Evolutionary conservation across 148 eudicot species (phyloP), one percentile per base, ranked within the genome.

Genomic region (Simmondsia chinensis): DNA sequence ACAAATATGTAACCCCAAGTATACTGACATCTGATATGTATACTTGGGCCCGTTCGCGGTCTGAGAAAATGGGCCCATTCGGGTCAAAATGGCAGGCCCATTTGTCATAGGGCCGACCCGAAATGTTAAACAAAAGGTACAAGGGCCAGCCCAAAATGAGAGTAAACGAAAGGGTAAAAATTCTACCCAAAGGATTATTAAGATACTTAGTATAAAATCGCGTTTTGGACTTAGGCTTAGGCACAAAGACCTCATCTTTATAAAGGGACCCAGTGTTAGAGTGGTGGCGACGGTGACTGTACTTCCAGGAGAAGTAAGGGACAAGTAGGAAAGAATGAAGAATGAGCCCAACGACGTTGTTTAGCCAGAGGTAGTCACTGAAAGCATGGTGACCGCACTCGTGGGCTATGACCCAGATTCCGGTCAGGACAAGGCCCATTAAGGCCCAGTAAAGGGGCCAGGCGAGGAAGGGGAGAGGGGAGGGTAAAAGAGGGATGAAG

Each of bases 321-420:
- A 79, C 82, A 4, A 79, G 9, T 21, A 75, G 79, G 36, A 46
- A 46, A 0, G 82, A 72, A 53, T 80, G 87, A 6, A 80, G 76
- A 59, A 66, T n/a, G 10, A 80, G 61, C 45, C 82, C 87, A 25
- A 80, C 76, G 0, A 43, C 43, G 61, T 80, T 79, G 25, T 79
- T 81, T 0, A 79, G 52, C 75, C 61, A 68, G 23, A 65, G 77
- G 65, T 74, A 65, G 32, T 79, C 70, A 14, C 86, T 79, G 25
- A 79, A 71, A 0, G 86, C 81, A 6, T 74, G 81, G 50, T 79
- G 86, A 26, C 86, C 75, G 1, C 86, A 75, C 44, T 75, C 87
- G 11, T 76, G 87, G 49, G 82, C 82, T 17, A 76, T 57, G 58
- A 80, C 82, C 82, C 82, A 75, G 4, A 80, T 59, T 0, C 84